Base-by-base conservation (phyloP, 106 monocot genomes). In the Xerophyta viscosa region DNA sequence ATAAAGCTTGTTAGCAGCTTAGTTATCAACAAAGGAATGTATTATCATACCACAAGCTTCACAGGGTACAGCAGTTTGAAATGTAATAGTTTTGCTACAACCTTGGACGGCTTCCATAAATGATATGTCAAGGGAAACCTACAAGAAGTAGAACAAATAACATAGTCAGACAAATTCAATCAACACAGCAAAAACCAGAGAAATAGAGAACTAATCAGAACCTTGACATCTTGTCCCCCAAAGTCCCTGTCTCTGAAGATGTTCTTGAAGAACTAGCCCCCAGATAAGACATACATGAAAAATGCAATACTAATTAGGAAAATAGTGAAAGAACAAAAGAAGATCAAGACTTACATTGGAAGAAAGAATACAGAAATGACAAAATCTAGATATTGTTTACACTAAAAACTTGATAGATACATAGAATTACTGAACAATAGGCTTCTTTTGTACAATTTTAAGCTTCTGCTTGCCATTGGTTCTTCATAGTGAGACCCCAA, bases 101-200 rank as follows among this genome's bases (percentile, higher is more conserved):
- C 86, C 86, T 70, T 77, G 74, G 8, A 87, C 70, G 43, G 86
- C 81, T 67, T 87, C 86, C 86, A 87, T 87, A 42, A 87, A 87
- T 53, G 86, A 87, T 68, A 87, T 45, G 63, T 86, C 86, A 66
- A 86, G 59, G 36, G 73, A 56, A 43, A 81, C 66, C 86, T 86
- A 28, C 23, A 59, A 46, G 58, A 22, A 11, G 33, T 33, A 33
- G 14, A 44, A 37, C n/a, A 60, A 27, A 44, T 56, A 1, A 54
- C 20, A 24, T 12, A 29, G 49, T 18, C 11, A 46, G 23, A 64
- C 33, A 15, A 33, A 13, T 2, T 9, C 17, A 19, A 48, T 24
- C 44, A 8, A 44, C 6, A 14, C 6, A 3, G 15, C n/a, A 44
- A 9, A 3, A 44, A 44, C 4, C 8, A 44, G 43, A 44, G 15